Percentiles rank a stretch among this genome's conserved stretches.
These are phyloP conservation scores for Pythium phragmiticola DNA, from an alignment of 352 stramenopile species.

Conservation along the genomic window DNA sequence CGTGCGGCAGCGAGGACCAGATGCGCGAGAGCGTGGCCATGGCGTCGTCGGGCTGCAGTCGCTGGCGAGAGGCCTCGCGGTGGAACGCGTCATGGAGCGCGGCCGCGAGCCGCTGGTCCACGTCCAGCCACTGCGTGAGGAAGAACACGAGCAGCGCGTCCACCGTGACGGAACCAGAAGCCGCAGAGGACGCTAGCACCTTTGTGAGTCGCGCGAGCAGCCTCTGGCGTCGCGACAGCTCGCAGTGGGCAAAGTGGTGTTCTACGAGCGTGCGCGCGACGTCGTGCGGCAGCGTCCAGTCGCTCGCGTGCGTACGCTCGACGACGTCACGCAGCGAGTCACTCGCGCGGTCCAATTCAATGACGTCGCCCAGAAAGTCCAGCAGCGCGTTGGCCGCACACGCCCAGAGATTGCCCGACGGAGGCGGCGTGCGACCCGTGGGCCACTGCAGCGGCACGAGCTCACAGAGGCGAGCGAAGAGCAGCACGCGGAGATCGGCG, in stretches of 20 bases:
- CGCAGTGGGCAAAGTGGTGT: constrained; percentile 42
- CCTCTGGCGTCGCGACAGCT: constrained; percentile 14
- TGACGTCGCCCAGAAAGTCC: constrained; percentile 59
- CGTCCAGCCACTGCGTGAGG: constrained; percentile 39
- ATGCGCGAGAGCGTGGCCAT: constrained; percentile 39
- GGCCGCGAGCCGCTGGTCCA: constrained; percentile 39
- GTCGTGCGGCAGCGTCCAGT: constrained; percentile 38
- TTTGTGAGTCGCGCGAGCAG: not conserved
- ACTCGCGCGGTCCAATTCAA: constrained; percentile 51
- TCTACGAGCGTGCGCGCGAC: constrained; percentile 36
- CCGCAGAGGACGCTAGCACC: not conserved
- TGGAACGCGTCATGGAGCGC: constrained; percentile 53
- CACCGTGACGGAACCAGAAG: constrained; percentile 11
- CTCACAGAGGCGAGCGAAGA: constrained; percentile 61
- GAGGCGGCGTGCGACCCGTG: not conserved
- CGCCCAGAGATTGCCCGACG: constrained; percentile 40
- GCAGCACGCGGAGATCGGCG: constrained; percentile 43
- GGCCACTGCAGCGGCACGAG: constrained; percentile 44
- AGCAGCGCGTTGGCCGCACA: constrained; percentile 45
- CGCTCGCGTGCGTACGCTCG: constrained; percentile 2
- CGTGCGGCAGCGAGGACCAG: constrained; percentile 36
- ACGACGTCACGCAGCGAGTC: constrained; percentile 37
- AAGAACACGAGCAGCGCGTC: constrained; percentile 55
- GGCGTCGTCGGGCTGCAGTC: constrained; percentile 13
- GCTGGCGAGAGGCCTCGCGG: constrained; percentile 21